Evolutionary conservation across 805 yeast genomes (phyloP).

Genomic region (Schwanniomyces pseudopolymorphus): DNA sequence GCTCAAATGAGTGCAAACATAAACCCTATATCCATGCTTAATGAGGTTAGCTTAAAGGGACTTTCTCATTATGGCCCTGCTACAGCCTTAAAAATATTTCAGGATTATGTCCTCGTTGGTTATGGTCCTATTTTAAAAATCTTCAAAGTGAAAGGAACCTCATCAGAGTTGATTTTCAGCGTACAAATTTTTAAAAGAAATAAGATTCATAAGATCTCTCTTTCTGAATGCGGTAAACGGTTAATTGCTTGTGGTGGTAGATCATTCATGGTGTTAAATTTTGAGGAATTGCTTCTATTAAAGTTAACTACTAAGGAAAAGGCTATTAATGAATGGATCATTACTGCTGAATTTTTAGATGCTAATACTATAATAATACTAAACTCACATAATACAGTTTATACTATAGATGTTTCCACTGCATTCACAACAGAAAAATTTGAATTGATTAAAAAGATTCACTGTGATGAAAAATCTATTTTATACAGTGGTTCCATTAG

Average conservation of each 20-base stretch:
- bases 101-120: slow-evolving; percentile 51
- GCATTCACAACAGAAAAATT: slow-evolving; percentile 17
- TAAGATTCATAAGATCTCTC: slow-evolving; percentile 77
- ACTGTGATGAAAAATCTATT: slow-evolving; percentile 73
- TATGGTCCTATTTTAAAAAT: slow-evolving; percentile 67
- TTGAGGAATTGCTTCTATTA: slow-evolving; percentile 26
- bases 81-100: slow-evolving; percentile 54
- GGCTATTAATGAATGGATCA: slow-evolving; percentile 78
- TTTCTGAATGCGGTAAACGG: slow-evolving; percentile 26
- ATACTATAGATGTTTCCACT: slow-evolving; percentile 31
- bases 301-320: slow-evolving; percentile 35
- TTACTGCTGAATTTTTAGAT: slow-evolving; percentile 52
- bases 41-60: slow-evolving; percentile 16
- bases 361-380: slow-evolving; percentile 46
- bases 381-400: slow-evolving; percentile 77
- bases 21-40: slow-evolving; percentile 9
- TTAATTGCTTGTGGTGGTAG: slow-evolving; percentile 67
- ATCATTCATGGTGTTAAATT: slow-evolving; percentile 50
- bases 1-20: neutral
- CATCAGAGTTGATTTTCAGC: slow-evolving; percentile 34
- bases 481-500: slow-evolving; percentile 82
- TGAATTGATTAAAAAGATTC: slow-evolving; percentile 26
- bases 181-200: slow-evolving; percentile 61
- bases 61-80: slow-evolving; percentile 64
- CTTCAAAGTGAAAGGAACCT: slow-evolving; percentile 39